Base-by-base conservation (phyloP, 202 grass and related monocot species). In the Bolboschoenoplectus hybrid region DNA sequence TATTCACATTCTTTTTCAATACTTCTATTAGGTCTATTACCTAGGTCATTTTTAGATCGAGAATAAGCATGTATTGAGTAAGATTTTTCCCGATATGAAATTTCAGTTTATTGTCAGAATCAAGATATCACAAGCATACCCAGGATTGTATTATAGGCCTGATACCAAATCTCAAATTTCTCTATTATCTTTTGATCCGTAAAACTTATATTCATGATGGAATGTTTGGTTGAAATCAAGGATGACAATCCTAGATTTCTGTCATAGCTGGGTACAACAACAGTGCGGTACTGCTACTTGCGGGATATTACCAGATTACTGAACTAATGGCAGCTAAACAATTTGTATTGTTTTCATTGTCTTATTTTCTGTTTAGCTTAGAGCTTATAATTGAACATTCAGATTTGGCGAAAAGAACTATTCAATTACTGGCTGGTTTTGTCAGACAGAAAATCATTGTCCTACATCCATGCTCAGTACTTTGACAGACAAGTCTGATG, bases 91-190 rank as follows among this genome's bases (percentile, higher is more conserved):
- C 1, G 41, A 60, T 7, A 79, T 58, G 53, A 58, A 74, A 3
- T 40, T 57, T 58, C 75, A 58, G 51, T 58, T 60, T 55, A 57
- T 17, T 9, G 34, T 79, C 7, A 35, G 35, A 79, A 79, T 41
- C 36, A 58, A 14, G 35, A 60, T 58, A n/a, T 40, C 14, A n/a
- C 2, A 14, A 17, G 75, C 35, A 58, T 60, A 40, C 2, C 36
- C 16, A 41, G 36, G 51, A 43, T 56, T 57, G 75, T 60, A 60
- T 79, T 34, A 58, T 10, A 40, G 73, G 73, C 49, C 26, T 39
- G 32, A 57, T 79, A 40, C 52, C 41, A 56, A 56, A 56, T 2
- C 35, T 79, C 12, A 79, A 79, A 58, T 58, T 79, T 36, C 10
- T 79, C 3, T 39, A 9, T 39, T 56, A 38, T 79, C 34, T 57